Evolutionary conservation across 148 eudicot species (phyloP).

Genomic region (Arbutus unedo): DNA sequence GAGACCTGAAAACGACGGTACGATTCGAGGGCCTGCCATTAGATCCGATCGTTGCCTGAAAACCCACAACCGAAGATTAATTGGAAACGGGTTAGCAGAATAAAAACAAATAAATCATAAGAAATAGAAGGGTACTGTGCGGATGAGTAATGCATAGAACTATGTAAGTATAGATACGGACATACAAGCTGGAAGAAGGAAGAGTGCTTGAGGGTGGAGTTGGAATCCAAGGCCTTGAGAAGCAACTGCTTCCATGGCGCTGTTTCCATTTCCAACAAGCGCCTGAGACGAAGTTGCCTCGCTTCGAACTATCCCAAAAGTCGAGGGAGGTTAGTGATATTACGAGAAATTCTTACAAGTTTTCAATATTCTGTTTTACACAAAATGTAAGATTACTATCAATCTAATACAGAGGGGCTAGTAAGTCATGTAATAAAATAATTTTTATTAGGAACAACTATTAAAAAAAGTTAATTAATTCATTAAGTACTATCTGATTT

Average conservation of each 20-base stretch:
- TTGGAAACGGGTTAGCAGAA: background rate
- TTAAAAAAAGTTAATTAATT: too few relatives aligned
- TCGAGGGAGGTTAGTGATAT: background rate
- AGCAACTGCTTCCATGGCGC: slow-evolving; percentile 86
- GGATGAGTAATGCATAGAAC: too few relatives aligned
- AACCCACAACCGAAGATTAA: background rate
- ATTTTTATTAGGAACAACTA: too few relatives aligned
- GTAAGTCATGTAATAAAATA: too few relatives aligned
- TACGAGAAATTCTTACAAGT: background rate
- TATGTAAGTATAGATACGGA: background rate
- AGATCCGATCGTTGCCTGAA: slow-evolving; percentile 13
- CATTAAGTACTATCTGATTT: too few relatives aligned
- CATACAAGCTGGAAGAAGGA: slow-evolving; percentile 77
- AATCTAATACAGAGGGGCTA: too few relatives aligned
- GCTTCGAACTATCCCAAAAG: background rate
- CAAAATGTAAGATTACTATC: background rate
- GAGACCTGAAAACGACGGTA: slow-evolving; percentile 87
- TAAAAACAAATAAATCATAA: background rate
- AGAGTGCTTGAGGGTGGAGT: slow-evolving; percentile 70
- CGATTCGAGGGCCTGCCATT: slow-evolving; percentile 60
- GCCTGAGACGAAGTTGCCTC: background rate
- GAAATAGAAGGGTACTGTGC: background rate
- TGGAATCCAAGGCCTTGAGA: slow-evolving; percentile 61
- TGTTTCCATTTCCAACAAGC: slow-evolving; percentile 33
- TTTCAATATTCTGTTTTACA: background rate